phyloP scores from a whole-genome alignment of 192 early-diverging fungal species.

The Backusella psychrophila region DNA sequence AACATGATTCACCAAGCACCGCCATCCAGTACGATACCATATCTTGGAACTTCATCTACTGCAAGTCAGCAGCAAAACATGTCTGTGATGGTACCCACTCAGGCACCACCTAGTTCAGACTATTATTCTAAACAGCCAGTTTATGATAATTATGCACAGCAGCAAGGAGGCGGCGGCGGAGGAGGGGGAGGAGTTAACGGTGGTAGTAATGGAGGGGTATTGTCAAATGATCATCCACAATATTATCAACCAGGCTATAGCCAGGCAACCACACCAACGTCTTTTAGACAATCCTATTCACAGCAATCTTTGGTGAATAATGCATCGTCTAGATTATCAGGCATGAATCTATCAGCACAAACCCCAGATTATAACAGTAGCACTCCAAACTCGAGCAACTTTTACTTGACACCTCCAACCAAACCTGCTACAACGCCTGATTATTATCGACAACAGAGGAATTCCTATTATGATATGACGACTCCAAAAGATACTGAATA shows the following conservation, averaged over 20 bases:
- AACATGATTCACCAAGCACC: background rate
- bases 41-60: background rate
- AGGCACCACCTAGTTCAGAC: background rate
- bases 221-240: background rate
- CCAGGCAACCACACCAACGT: conserved; percentile 4
- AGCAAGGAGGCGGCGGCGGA: background rate
- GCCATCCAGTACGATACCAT: background rate
- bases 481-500: background rate
- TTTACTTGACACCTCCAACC: background rate
- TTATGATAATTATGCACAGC: conserved; percentile 5
- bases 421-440: background rate
- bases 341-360: conserved; percentile 6
- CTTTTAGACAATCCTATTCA: background rate
- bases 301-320: background rate
- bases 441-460: background rate
- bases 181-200: background rate
- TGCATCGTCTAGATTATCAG: background rate
- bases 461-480: conserved; percentile 5
- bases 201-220: background rate
- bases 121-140: background rate
- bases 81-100: background rate
- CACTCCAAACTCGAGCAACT: background rate
- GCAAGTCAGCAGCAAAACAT: background rate
- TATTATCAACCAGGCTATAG: background rate
- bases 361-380: background rate